Base-by-base conservation (phyloP, 169 alveolate genomes). In the Cryptosporidium bovis region DNA sequence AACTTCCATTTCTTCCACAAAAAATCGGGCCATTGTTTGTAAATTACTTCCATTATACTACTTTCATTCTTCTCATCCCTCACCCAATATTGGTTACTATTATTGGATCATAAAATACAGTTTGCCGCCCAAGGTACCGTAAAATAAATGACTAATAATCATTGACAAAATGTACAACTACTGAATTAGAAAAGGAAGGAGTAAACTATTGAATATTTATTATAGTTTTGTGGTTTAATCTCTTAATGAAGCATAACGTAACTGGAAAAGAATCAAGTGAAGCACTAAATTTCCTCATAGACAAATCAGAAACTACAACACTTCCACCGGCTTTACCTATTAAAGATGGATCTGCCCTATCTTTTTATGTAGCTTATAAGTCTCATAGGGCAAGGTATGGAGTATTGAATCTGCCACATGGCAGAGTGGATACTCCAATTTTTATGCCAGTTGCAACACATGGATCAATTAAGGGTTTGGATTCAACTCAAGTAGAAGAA, bases 371-470 rank as follows among this genome's bases (percentile, higher is more conserved):
- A 53, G 93, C 90, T 7, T 62, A 40, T 60, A 60, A 36, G 5
- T 58, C 87, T 84, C 93, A 94, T 44, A 91, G 97, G 65, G 98
- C 99, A 5, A 93, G 99, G 27, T 96, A 98, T 33, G 93, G 98
- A 3, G 92, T 94, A 40, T 68, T 98, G 71, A 92, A 95, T 16
- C 92, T 97, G 64, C 99, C 99, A 24, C 99, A 97, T 93, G 99
- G 99, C 13, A 92, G 91, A 44, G 99, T 98, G 3, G 87, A 93
- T 53, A 97, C 99, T 12, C 99, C 99, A 13, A 95, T 97, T 1
- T 98, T 97, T 90, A 98, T 98, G 99, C 99, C 99, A 18, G 99
- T 98, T 18, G 99, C 99, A 10, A 98, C 99, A 18, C 97, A 97
- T 90, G 99, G 98, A 50, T 95, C 98, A 20, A 94, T 97, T 92